A percentile compares a stretch with the other conserved stretches of the same genome.
These are phyloP conservation scores for Agrostemma githago DNA, from an alignment of 148 eudicot species.

Conservation along the genomic window DNA sequence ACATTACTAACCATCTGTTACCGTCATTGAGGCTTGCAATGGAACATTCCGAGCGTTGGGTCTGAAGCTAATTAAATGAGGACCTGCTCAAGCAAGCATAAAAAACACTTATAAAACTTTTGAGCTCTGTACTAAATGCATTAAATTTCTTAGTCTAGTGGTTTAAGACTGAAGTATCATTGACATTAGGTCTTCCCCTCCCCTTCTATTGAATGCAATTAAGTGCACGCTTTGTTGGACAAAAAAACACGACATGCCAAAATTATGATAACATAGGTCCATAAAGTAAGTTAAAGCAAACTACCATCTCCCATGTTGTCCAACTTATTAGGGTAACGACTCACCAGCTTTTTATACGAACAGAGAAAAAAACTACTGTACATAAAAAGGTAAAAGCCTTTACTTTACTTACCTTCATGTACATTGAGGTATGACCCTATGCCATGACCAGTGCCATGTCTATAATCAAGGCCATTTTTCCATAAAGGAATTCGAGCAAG, in stretches of 20 bases:
- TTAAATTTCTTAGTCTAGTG: no score
- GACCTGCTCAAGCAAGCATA: constrained; percentile 48
- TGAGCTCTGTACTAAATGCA: background rate
- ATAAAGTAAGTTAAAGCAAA: background rate
- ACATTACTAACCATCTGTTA: constrained; percentile 74
- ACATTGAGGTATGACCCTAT: constrained; percentile 87
- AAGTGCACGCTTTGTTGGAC: no score
- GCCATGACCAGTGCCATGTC: constrained; percentile 98
- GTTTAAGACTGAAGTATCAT: no score
- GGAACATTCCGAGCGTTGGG: constrained; percentile 72
- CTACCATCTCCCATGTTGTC: background rate
- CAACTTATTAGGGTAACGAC: background rate
- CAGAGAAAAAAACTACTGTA: background rate
- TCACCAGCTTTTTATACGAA: background rate
- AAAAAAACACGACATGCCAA: background rate
- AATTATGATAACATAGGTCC: background rate
- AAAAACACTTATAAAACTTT: background rate
- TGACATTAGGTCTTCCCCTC: no score
- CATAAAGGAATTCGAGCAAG: constrained; percentile 92
- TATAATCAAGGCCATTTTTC: constrained; percentile 95
- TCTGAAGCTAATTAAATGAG: constrained; percentile 78
- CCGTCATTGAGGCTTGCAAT: constrained; percentile 84
- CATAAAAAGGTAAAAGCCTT: constrained; percentile 5
- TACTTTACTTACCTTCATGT: constrained; percentile 77
- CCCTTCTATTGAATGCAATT: no score